These are phyloP conservation scores for Avena eriantha DNA, from an alignment of 176 grass and related monocot genomes.

Conservation along the genomic window DNA sequence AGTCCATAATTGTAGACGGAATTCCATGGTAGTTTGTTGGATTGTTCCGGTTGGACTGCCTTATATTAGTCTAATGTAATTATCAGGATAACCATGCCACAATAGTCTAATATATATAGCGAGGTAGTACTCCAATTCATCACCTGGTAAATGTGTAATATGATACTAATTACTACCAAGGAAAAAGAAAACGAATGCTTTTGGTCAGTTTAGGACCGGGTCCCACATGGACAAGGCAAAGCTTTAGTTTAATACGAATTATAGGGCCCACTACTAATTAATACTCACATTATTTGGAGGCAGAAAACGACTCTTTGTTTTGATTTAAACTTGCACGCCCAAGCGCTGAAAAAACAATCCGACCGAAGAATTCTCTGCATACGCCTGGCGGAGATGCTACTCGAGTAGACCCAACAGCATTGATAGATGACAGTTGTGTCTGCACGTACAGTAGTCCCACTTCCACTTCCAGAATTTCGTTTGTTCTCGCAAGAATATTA, in stretches of 20 bases:
- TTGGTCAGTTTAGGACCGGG: constrained; percentile 56
- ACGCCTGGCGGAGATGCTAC: constrained; percentile 7
- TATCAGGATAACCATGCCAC: constrained; percentile 30
- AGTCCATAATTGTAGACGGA: constrained; percentile 42
- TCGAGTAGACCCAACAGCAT: neutral
- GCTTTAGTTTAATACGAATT: constrained; percentile 37
- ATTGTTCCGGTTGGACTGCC: constrained; percentile 43
- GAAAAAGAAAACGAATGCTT: too few relatives aligned
- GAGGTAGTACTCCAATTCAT: neutral
- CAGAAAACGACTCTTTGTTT: constrained; percentile 49
- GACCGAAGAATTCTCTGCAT: constrained; percentile 4
- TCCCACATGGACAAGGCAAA: constrained; percentile 42
- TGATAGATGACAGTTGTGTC: neutral
- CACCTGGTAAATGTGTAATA: neutral
- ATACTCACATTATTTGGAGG: constrained; percentile 28
- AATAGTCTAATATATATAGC: neutral
- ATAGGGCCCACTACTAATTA: constrained; percentile 23
- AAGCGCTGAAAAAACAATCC: constrained; percentile 37
- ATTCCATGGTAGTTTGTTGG: constrained; percentile 38
- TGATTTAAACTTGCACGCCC: constrained; percentile 34
- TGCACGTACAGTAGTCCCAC: neutral
- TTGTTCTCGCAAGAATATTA: neutral
- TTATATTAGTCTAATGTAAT: constrained; percentile 25
- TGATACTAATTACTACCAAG: neutral
- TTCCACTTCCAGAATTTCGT: neutral